Conservation (phyloP, 2,329 filamentous ascomycete genomes). For the Diaporthe ilicicola region DNA sequence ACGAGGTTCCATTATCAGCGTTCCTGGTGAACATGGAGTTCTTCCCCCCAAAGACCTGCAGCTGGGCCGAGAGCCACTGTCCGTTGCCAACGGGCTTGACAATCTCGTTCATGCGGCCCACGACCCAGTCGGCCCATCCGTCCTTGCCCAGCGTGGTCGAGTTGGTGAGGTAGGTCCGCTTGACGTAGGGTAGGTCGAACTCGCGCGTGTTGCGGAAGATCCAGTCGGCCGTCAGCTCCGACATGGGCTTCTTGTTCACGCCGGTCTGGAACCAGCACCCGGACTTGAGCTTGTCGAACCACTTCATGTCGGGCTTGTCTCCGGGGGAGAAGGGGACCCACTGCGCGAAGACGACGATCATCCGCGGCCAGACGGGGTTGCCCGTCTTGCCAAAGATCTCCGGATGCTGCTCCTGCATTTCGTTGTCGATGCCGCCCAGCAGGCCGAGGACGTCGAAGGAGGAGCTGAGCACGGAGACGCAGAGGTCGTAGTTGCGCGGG, state of each 20-base stretch:
- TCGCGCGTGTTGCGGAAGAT: constrained; percentile 50
- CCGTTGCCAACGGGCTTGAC: constrained; percentile 45
- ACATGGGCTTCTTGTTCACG: constrained; percentile 52
- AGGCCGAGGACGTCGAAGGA: constrained; percentile 44
- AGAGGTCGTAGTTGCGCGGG: constrained; percentile 56
- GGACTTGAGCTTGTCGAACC: constrained; percentile 49
- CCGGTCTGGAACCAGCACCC: constrained; percentile 40
- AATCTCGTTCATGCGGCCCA: constrained; percentile 48
- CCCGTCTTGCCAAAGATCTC: constrained; percentile 48
- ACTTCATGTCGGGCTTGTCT: constrained; percentile 47
- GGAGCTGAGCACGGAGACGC: constrained; percentile 56
- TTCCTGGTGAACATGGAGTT: constrained; percentile 52
- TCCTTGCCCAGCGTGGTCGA: constrained; percentile 50
- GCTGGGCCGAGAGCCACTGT: constrained; percentile 53
- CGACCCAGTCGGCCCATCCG: constrained; percentile 50
- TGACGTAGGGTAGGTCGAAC: constrained; percentile 57
- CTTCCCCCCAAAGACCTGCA: constrained; percentile 55
- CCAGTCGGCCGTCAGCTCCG: constrained; percentile 53
- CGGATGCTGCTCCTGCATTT: constrained; percentile 47
- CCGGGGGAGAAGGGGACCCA: constrained; percentile 51
- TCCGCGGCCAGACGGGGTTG: constrained; percentile 47
- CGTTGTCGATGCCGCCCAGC: constrained; percentile 46
- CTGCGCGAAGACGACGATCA: constrained; percentile 57
- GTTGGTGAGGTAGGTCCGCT: constrained; percentile 54
- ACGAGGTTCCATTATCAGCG: constrained; percentile 54